phyloP scores from a whole-genome alignment of 83 land plant species.

The Isoetes engelmannii region DNA sequence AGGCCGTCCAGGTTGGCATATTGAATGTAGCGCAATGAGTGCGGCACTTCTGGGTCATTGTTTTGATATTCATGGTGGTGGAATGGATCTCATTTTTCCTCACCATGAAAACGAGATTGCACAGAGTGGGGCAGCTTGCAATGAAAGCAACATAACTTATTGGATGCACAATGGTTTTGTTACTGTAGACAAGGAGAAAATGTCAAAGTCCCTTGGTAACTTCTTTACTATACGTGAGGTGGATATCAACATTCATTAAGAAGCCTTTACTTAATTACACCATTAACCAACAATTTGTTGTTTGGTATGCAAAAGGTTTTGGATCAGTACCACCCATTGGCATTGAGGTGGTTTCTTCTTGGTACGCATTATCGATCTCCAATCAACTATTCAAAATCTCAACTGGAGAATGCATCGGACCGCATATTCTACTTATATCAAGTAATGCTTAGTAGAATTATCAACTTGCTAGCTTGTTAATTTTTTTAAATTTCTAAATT shows the following conservation, averaged over 20 bases:
- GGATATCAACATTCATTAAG: constrained; percentile 7
- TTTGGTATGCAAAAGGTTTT: constrained; percentile 44
- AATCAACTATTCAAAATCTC: constrained; percentile 66
- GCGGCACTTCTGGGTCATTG: constrained; percentile 20
- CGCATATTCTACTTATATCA: constrained; percentile 78
- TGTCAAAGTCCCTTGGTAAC: constrained; percentile 37
- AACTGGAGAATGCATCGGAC: constrained; percentile 77
- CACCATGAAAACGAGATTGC: constrained; percentile 54
- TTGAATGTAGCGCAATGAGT: constrained; percentile 54
- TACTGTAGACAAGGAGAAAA: constrained; percentile 23
- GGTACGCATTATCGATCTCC: constrained; percentile 86
- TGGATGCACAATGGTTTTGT: constrained; percentile 39
- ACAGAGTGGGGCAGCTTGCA: constrained; percentile 34
- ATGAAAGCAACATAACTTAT: constrained; percentile 18
- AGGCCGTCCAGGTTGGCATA: constrained; percentile 58
- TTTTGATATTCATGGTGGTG: constrained; percentile 53
- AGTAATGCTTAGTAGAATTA: constrained; percentile 25
- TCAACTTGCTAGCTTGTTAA: too few relatives aligned
- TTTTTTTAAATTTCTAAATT: too few relatives aligned
- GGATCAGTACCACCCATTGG: constrained; percentile 75
- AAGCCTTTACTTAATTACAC: background rate
- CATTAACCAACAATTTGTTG: too few relatives aligned
- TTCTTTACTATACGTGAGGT: constrained; percentile 84
- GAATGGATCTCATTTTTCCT: constrained; percentile 48
- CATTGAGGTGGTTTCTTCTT: constrained; percentile 81